Conservation (phyloP, 208 protist species). For the Balamuthia mandrillaris region DNA sequence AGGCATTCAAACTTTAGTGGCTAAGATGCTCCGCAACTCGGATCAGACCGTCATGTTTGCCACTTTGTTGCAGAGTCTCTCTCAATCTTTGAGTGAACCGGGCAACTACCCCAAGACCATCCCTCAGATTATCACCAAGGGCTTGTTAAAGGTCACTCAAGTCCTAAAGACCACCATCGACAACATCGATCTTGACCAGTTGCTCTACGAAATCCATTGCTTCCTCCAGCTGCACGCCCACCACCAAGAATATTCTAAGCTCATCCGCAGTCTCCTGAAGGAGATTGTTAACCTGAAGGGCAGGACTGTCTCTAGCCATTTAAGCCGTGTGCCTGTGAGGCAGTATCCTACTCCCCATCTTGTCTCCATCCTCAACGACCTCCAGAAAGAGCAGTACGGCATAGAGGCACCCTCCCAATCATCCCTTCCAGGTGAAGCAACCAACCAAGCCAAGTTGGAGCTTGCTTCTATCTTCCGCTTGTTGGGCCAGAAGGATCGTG, state of each 20-base stretch:
- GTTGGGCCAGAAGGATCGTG: background rate
- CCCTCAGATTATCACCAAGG: constrained; percentile 32
- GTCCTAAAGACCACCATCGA: constrained; percentile 23
- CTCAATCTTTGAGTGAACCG: background rate
- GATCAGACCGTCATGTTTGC: constrained; percentile 35
- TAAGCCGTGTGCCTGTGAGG: background rate
- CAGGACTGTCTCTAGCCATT: background rate
- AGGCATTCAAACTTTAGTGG: constrained; percentile 7
- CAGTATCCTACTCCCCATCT: background rate
- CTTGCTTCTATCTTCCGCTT: background rate
- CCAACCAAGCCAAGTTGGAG: constrained; percentile 17
- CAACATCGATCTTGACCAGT: background rate
- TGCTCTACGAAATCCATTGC: background rate
- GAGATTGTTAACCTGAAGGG: constrained; percentile 33
- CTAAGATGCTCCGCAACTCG: constrained; percentile 22
- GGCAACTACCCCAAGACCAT: background rate
- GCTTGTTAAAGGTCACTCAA: background rate
- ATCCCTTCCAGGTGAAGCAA: background rate
- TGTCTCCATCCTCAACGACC: background rate
- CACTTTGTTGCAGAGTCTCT: background rate
- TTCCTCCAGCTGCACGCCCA: too few relatives aligned
- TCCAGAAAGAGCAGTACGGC: background rate
- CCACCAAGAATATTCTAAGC: background rate
- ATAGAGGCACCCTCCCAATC: background rate
- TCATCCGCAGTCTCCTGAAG: background rate